Percentiles rank a stretch among this genome's conserved stretches.
Evolutionary conservation across 1,284 basidiomycete genomes (phyloP).

Genomic region (Rhodotorula sp.): DNA sequence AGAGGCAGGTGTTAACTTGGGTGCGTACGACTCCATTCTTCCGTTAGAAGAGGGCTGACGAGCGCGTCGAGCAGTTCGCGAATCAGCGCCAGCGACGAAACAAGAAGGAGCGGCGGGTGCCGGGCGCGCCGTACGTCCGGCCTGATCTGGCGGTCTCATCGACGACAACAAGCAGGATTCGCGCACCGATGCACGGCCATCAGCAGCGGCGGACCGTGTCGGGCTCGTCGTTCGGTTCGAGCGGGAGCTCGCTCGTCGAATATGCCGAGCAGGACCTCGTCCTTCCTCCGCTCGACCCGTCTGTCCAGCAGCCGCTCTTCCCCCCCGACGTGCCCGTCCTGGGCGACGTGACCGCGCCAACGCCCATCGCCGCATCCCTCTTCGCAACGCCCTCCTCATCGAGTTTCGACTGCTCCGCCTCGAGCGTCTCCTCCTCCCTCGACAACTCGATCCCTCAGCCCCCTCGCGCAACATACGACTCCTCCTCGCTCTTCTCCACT

Average conservation of each 20-base stretch:
- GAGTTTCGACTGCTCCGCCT: not conserved
- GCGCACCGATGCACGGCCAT: not conserved
- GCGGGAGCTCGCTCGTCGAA: slow-evolving; percentile 1
- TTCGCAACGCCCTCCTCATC: not conserved
- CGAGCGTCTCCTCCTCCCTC: no score
- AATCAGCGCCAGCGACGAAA: slow-evolving; percentile 36
- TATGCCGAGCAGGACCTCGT: not conserved
- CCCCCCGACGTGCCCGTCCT: not conserved
- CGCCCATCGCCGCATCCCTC: no score
- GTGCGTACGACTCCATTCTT: not conserved
- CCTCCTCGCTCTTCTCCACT: no score
- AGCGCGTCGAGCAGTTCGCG: slow-evolving; percentile 22
- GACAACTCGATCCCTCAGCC: no score
- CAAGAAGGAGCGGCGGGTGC: not conserved
- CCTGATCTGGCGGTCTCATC: not conserved
- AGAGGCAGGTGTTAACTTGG: slow-evolving; percentile 24
- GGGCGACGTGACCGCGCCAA: not conserved
- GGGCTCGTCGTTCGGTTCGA: slow-evolving; percentile 1
- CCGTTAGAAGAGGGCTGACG: not conserved
- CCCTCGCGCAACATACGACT: no score
- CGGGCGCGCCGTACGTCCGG: not conserved
- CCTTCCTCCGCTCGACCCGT: not conserved
- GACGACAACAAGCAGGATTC: not conserved
- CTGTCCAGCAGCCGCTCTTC: no score
- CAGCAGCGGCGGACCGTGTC: not conserved